Percentiles rank a stretch among this genome's conserved stretches.
Evolutionary conservation across 2,329 filamentous ascomycete species (phyloP).

Genomic region (Alternaria arbusti): DNA sequence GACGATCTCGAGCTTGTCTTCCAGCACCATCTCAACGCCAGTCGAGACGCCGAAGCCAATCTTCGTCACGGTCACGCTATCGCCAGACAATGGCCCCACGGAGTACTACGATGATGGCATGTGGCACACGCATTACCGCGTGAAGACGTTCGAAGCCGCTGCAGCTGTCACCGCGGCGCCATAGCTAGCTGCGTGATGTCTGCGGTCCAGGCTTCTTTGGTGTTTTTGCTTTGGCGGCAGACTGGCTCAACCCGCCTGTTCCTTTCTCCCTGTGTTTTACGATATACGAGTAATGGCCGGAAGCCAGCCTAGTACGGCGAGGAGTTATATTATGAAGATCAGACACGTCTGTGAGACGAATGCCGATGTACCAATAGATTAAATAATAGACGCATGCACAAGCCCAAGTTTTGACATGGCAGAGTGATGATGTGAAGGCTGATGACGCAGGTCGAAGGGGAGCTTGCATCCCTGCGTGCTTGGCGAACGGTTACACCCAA

Average conservation of each 20-base stretch:
- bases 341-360: constrained; percentile 1
- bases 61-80: constrained; percentile 40
- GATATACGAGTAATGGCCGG: constrained; percentile 13
- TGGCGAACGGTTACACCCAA: constrained; percentile 34
- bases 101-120: constrained; percentile 54
- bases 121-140: constrained; percentile 53
- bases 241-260: constrained; percentile 7
- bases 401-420: neutral
- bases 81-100: constrained; percentile 33
- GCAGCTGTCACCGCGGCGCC: constrained; percentile 10
- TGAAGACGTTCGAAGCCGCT: constrained; percentile 40
- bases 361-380: constrained; percentile 1
- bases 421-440: neutral
- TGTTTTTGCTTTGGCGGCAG: neutral
- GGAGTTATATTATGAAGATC: neutral
- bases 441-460: constrained; percentile 38
- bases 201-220: neutral
- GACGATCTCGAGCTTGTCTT: constrained; percentile 15
- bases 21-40: constrained; percentile 17
- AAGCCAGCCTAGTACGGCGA: constrained; percentile 1
- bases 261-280: constrained; percentile 7
- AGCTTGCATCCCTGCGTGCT: constrained; percentile 35
- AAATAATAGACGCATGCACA: constrained; percentile 5
- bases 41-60: constrained; percentile 29
- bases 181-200: neutral